phyloP scores from a whole-genome alignment of 129 eudicot genomes.

The Flaveria robusta region DNA sequence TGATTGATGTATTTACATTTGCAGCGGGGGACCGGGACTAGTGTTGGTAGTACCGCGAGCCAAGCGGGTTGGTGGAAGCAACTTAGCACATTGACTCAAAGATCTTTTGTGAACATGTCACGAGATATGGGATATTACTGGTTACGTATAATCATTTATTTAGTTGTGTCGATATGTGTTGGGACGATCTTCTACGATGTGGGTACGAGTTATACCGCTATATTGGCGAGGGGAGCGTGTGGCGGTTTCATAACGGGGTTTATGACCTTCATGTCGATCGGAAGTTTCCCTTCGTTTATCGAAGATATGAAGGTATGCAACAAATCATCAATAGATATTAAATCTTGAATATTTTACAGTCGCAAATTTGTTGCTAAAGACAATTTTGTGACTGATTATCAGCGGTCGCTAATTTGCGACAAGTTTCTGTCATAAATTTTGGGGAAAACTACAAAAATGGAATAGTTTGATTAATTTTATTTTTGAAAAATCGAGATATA shows the following conservation, averaged over 20 bases:
- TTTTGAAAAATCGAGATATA: too few relatives aligned
- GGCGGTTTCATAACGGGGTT: slow-evolving; percentile 80
- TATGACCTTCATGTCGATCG: slow-evolving; percentile 91
- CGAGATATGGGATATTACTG: slow-evolving; percentile 88
- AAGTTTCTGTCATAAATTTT: too few relatives aligned
- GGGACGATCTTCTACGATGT: slow-evolving; percentile 79
- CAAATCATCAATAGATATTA: too few relatives aligned
- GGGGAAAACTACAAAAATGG: too few relatives aligned
- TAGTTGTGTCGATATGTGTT: slow-evolving; percentile 57
- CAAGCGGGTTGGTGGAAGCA: slow-evolving; percentile 91
- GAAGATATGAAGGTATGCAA: slow-evolving; percentile 80
- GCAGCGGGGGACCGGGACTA: slow-evolving; percentile 54
- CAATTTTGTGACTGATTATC: too few relatives aligned
- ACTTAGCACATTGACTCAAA: slow-evolving; percentile 57
- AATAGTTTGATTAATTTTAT: too few relatives aligned
- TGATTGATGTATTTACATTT: background rate
- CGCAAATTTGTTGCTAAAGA: too few relatives aligned
- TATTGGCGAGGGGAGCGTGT: slow-evolving; percentile 80
- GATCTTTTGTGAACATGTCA: slow-evolving; percentile 77
- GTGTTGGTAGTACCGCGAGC: slow-evolving; percentile 39
- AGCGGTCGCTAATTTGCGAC: too few relatives aligned
- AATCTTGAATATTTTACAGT: too few relatives aligned
- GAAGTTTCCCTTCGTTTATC: slow-evolving; percentile 86
- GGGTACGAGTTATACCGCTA: slow-evolving; percentile 71
- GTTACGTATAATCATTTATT: slow-evolving; percentile 60